phyloP scores from a whole-genome alignment of 2,329 filamentous ascomycete genomes.

The Geoglossum cookeanum region DNA sequence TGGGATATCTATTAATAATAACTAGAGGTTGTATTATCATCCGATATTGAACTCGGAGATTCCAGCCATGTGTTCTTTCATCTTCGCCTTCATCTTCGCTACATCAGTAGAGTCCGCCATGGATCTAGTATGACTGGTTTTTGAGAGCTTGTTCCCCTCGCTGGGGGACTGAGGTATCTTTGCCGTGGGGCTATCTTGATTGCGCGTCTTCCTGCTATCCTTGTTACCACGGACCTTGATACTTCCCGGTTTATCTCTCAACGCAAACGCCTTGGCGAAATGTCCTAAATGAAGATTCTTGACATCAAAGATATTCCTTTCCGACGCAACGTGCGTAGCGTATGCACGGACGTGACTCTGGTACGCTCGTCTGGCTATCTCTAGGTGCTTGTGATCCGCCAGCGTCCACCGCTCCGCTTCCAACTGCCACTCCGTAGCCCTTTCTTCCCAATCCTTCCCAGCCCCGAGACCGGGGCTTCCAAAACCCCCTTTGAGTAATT shows the following conservation, averaged over 20 bases:
- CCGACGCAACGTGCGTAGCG: conserved; percentile 74
- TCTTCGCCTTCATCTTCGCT: conserved; percentile 33
- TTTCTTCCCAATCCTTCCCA: conserved; percentile 40
- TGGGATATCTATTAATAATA: conserved; percentile 71
- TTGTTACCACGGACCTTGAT: conserved; percentile 32
- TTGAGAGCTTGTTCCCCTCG: neutral
- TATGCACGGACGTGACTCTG: conserved; percentile 89
- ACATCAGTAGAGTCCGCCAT: conserved; percentile 25
- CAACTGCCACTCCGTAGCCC: conserved; percentile 48
- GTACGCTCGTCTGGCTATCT: conserved; percentile 68
- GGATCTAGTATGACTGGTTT: conserved; percentile 5
- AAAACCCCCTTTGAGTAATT: conserved; percentile 49
- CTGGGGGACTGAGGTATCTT: neutral
- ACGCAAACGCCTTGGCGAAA: conserved; percentile 77
- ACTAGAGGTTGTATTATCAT: conserved; percentile 13
- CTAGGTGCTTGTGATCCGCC: conserved; percentile 47
- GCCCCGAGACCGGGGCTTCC: conserved; percentile 17
- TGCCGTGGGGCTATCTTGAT: neutral
- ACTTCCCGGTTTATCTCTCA: conserved; percentile 72
- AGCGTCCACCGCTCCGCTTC: conserved; percentile 46
- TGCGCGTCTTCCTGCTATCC: neutral
- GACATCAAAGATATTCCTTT: conserved; percentile 79
- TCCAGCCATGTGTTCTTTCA: conserved; percentile 30
- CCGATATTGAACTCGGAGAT: conserved; percentile 40
- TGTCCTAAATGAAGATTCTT: conserved; percentile 81